phyloP scores from a whole-genome alignment of 2,329 filamentous ascomycete genomes.

The Trichothecium roseum region DNA sequence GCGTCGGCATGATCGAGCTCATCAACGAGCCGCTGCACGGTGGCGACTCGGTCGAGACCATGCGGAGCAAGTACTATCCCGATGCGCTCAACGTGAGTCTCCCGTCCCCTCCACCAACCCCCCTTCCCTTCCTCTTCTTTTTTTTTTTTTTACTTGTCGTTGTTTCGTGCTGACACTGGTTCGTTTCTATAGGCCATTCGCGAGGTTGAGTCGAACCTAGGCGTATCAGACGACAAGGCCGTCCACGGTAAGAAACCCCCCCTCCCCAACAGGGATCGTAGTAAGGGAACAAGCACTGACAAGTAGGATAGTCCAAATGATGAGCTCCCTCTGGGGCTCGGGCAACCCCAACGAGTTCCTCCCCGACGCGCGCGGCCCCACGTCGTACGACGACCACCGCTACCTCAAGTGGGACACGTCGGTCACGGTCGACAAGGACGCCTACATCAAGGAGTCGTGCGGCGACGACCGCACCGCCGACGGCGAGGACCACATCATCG shows the following conservation, averaged over 20 bases:
- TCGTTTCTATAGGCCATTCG: constrained; percentile 26
- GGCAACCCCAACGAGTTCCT: constrained; percentile 40
- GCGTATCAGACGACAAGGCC: constrained; percentile 27
- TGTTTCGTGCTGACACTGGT: too few relatives aligned
- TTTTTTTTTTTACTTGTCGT: too few relatives aligned
- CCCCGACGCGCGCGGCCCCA: constrained; percentile 24
- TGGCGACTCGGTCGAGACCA: constrained; percentile 10
- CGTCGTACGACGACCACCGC: constrained; percentile 47
- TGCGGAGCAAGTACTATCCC: constrained; percentile 1
- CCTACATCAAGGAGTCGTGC: constrained; percentile 42
- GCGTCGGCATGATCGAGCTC: constrained; percentile 48
- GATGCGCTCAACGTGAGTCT: constrained; percentile 2
- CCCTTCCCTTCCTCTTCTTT: too few relatives aligned
- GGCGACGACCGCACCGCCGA: constrained; percentile 25
- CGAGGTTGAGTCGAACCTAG: constrained; percentile 31
- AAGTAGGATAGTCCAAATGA: constrained; percentile 1
- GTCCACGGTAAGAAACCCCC: constrained; percentile 24
- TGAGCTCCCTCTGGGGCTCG: constrained; percentile 33
- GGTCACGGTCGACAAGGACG: constrained; percentile 30
- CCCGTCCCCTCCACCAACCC: constrained; percentile 2
- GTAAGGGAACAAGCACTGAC: too few relatives aligned
- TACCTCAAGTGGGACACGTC: constrained; percentile 44
- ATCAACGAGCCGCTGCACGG: constrained; percentile 44
- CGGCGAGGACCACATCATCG: constrained; percentile 30
- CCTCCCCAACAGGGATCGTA: too few relatives aligned